Evolutionary conservation across 1,139 yeast genomes (phyloP).

Genomic region (Yamadazyma songkhlaensis): DNA sequence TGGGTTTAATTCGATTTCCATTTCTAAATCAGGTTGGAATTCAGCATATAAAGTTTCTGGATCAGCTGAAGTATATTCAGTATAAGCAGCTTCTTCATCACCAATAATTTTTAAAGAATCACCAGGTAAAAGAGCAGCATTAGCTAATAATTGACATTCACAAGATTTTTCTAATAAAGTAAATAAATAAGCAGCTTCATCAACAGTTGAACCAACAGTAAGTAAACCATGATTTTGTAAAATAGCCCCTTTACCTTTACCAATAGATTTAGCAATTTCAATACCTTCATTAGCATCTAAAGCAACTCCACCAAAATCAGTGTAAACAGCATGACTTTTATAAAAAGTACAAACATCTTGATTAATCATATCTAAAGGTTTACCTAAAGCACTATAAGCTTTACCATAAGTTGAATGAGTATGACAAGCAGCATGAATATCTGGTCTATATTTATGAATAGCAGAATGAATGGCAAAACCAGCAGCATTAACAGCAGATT

Average conservation of each 20-base stretch:
- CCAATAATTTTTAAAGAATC: constrained; percentile 36
- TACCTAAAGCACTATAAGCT: constrained; percentile 72
- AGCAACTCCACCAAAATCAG: constrained; percentile 78
- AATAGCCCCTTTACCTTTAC: constrained; percentile 61
- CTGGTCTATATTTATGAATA: constrained; percentile 73
- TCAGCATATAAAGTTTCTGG: constrained; percentile 70
- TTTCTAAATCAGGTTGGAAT: constrained; percentile 57
- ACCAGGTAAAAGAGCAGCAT: constrained; percentile 46
- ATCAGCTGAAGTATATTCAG: constrained; percentile 59
- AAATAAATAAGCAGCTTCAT: constrained; percentile 77
- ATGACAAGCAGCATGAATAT: constrained; percentile 80
- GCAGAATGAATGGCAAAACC: constrained; percentile 82
- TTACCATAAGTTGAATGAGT: constrained; percentile 75
- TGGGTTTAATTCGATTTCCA: constrained; percentile 27
- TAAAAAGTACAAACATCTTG: constrained; percentile 74
- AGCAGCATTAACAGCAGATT: constrained; percentile 69
- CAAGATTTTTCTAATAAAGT: constrained; percentile 68
- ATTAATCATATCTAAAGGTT: constrained; percentile 72
- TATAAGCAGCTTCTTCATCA: constrained; percentile 71
- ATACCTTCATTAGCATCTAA: constrained; percentile 70
- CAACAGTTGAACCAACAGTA: constrained; percentile 76
- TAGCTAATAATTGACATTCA: constrained; percentile 64
- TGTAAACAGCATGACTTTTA: constrained; percentile 63
- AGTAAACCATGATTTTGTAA: constrained; percentile 77
- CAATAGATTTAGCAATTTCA: constrained; percentile 64